Percentiles rank a stretch among this genome's conserved stretches.
Conservation (phyloP, 2,329 filamentous ascomycete species). For the Talaromyces sp. region DNA sequence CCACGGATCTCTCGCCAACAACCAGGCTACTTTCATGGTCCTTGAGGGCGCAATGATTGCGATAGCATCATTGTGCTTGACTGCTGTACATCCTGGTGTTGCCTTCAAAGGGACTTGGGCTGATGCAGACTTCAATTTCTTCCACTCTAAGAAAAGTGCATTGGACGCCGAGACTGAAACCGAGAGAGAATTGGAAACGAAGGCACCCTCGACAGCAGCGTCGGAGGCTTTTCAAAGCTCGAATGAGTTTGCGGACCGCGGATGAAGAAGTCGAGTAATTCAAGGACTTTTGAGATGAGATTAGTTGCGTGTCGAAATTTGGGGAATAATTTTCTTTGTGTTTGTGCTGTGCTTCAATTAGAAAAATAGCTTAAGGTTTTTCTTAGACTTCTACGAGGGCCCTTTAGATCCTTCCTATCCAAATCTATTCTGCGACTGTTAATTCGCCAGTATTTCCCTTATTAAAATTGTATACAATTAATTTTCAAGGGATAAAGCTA, state of each 20-base stretch:
- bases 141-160: not conserved
- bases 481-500: not conserved
- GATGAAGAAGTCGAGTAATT: not conserved
- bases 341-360: not conserved
- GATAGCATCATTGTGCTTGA: constrained; percentile 1
- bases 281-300: not conserved
- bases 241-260: not conserved
- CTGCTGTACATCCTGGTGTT: constrained; percentile 4
- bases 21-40: constrained; percentile 6
- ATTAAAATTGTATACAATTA: not conserved
- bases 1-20: constrained; percentile 3
- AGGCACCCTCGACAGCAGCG: not conserved
- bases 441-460: not conserved
- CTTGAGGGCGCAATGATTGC: constrained; percentile 6
- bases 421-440: not conserved
- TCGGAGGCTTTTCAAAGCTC: not conserved
- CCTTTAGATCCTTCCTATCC: not conserved
- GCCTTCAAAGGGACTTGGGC: constrained; percentile 1
- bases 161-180: not conserved
- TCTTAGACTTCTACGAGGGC: not conserved
- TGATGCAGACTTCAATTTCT: not conserved
- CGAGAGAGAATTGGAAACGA: not conserved
- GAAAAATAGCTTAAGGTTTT: not conserved
- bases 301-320: not conserved
- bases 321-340: too few species aligned